phyloP scores from a whole-genome alignment of 306 rosid genomes.

The Macrotyloma uniflorum region DNA sequence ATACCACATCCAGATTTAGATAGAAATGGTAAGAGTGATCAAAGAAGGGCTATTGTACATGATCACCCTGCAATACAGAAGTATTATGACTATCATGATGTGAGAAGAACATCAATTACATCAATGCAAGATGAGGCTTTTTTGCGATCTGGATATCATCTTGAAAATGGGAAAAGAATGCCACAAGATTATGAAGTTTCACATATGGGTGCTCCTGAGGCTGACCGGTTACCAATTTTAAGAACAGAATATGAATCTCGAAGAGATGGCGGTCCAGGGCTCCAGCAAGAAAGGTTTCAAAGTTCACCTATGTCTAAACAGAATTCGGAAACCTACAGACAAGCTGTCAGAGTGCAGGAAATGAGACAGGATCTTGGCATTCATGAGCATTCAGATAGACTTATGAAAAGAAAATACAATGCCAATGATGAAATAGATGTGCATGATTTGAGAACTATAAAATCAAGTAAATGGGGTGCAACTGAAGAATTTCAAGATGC shows the following conservation, averaged over 20 bases:
- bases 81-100: conserved; percentile 57
- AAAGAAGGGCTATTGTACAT: conserved; percentile 46
- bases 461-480: conserved; percentile 53
- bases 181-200: conserved; percentile 56
- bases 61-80: conserved; percentile 48
- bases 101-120: conserved; percentile 51
- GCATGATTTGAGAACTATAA: conserved; percentile 49
- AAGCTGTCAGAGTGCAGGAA: conserved; percentile 52
- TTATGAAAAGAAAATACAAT: conserved; percentile 63
- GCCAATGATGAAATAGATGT: conserved; percentile 48
- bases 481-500: conserved; percentile 56
- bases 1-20: conserved; percentile 47
- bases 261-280: conserved; percentile 57
- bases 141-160: conserved; percentile 49
- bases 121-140: conserved; percentile 57
- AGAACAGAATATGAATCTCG: conserved; percentile 65
- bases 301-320: conserved; percentile 50
- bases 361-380: conserved; percentile 49
- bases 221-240: conserved; percentile 43
- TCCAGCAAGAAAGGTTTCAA: conserved; percentile 63
- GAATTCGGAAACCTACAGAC: conserved; percentile 53
- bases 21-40: conserved; percentile 51
- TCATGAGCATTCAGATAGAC: conserved; percentile 55
- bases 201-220: conserved; percentile 51
- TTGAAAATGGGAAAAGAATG: conserved; percentile 54